Evolutionary conservation across 2,329 filamentous ascomycete genomes (phyloP).

Genomic region (Monosporascus sp.): DNA sequence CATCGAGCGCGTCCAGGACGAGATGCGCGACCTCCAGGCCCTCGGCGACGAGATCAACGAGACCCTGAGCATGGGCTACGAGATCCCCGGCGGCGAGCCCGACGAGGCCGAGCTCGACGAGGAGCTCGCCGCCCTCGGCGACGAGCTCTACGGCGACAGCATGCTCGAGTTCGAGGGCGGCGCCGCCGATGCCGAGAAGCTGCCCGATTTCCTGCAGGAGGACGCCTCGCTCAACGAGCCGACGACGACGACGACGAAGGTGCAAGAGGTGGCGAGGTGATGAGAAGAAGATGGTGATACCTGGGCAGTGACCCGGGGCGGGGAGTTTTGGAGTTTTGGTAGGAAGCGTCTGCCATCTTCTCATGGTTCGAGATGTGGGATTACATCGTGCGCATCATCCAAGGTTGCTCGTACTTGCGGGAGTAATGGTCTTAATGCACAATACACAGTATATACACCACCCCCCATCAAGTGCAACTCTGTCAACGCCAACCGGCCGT

Average conservation of each 20-base stretch:
- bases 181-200: constrained; percentile 43
- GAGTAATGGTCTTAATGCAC: too few relatives aligned
- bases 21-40: constrained; percentile 98
- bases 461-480: too few relatives aligned
- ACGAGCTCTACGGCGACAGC: constrained; percentile 51
- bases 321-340: constrained; percentile 1
- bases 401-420: too few relatives aligned
- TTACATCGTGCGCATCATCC: too few relatives aligned
- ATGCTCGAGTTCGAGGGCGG: constrained; percentile 69
- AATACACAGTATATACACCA: too few relatives aligned
- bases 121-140: constrained; percentile 87
- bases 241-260: constrained; percentile 68
- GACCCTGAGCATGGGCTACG: constrained; percentile 83
- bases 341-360: not conserved
- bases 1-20: constrained; percentile 95
- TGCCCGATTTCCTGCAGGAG: constrained; percentile 86
- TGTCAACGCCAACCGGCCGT: too few relatives aligned
- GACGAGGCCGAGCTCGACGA: constrained; percentile 96
- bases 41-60: constrained; percentile 98
- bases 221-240: constrained; percentile 94
- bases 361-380: too few relatives aligned
- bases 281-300: not conserved
- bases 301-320: constrained; percentile 1
- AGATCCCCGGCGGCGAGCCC: constrained; percentile 84
- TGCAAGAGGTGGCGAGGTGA: constrained; percentile 71